Evolutionary conservation across 2,329 filamentous ascomycete species (phyloP).

Genomic region (Paecilomyces sp.): DNA sequence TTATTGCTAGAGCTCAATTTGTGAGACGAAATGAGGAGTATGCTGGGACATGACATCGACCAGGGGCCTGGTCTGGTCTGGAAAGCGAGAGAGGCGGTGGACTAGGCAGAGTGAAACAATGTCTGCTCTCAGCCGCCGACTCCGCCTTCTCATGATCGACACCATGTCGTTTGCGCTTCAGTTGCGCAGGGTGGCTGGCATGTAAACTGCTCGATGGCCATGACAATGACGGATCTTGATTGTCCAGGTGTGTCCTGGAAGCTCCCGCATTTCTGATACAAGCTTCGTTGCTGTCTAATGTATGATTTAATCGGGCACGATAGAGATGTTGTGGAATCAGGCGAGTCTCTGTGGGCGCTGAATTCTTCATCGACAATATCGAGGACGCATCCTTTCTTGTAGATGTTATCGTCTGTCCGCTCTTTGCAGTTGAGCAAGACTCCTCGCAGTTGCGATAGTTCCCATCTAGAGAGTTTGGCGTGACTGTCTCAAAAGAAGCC

Average conservation of each 20-base stretch:
- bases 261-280: neutral
- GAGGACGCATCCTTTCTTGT: neutral
- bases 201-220: neutral
- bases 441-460: neutral
- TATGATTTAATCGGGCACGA: neutral
- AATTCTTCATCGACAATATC: neutral
- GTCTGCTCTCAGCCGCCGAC: neutral
- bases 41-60: neutral
- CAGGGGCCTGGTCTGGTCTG: neutral
- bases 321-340: neutral
- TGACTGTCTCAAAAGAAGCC: neutral
- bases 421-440: neutral
- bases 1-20: neutral
- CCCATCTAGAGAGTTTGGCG: neutral
- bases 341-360: neutral
- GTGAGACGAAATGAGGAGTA: neutral
- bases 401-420: neutral
- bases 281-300: neutral
- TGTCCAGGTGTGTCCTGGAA: neutral
- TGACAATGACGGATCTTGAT: neutral
- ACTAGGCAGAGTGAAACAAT: neutral
- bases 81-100: constrained; percentile 2
- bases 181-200: neutral
- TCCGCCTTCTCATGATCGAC: neutral
- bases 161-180: neutral